A percentile compares a stretch with the other conserved stretches of the same genome.
phyloP scores from a whole-genome alignment of 108 stramenopile genomes.

The Fragilaria crotonensis region DNA sequence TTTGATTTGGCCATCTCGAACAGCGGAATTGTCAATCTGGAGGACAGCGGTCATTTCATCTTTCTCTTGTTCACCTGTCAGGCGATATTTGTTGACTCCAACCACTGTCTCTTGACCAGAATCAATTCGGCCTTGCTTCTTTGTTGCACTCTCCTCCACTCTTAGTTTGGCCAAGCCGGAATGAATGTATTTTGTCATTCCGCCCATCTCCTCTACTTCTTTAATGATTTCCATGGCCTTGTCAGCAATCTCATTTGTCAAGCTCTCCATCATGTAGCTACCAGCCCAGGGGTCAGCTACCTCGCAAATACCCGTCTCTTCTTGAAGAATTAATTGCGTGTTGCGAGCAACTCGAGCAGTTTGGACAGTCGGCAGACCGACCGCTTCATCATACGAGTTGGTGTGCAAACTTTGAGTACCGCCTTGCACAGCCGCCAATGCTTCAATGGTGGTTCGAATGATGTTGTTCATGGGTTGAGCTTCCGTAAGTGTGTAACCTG shows the following conservation, averaged over 20 bases:
- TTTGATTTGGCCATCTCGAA: constrained; percentile 75
- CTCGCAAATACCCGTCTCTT: constrained; percentile 88
- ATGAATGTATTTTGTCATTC: constrained; percentile 96
- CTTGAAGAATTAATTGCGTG: constrained; percentile 96
- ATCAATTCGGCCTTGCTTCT: constrained; percentile 88
- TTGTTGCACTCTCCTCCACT: constrained; percentile 95
- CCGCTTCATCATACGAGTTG: constrained; percentile 97
- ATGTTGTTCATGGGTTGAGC: constrained; percentile 98
- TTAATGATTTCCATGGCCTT: constrained; percentile 86
- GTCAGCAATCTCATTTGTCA: constrained; percentile 88
- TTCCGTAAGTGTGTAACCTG: constrained; percentile 93
- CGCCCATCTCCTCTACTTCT: constrained; percentile 90
- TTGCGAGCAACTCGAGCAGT: constrained; percentile 95
- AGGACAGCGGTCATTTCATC: constrained; percentile 71
- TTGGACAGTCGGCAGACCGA: constrained; percentile 94
- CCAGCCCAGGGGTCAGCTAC: constrained; percentile 92
- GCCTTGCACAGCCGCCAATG: constrained; percentile 95
- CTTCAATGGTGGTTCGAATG: constrained; percentile 96
- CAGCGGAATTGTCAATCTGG: constrained; percentile 85
- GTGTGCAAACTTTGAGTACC: constrained; percentile 98
- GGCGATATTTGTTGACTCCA: constrained; percentile 96
- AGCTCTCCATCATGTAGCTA: constrained; percentile 95
- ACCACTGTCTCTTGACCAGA: constrained; percentile 82
- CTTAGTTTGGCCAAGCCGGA: constrained; percentile 92
- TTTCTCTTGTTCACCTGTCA: constrained; percentile 65